Conservation (phyloP, 345 rosid species). For the Eucalyptus polyanthemos region DNA sequence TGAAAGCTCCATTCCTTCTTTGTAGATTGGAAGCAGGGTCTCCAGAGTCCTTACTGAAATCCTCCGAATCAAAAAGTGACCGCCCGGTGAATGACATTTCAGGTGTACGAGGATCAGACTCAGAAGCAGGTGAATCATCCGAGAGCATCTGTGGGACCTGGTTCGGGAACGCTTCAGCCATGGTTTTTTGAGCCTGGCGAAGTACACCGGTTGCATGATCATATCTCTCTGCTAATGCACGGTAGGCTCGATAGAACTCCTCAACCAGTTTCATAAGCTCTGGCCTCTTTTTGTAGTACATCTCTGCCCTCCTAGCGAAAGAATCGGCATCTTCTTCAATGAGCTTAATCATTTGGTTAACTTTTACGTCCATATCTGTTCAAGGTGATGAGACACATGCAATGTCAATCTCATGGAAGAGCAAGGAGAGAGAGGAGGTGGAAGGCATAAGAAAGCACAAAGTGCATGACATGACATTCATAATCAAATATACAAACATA, state of each 20-base stretch:
- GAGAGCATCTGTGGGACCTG: slow-evolving; percentile 53
- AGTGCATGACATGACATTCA: background rate
- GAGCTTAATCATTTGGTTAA: slow-evolving; percentile 93
- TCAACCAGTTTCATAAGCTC: slow-evolving; percentile 97
- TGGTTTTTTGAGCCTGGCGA: slow-evolving; percentile 85
- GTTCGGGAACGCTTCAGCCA: slow-evolving; percentile 93
- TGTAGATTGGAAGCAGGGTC: slow-evolving; percentile 25
- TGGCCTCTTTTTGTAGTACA: slow-evolving; percentile 97
- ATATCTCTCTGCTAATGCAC: slow-evolving; percentile 97
- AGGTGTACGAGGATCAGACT: slow-evolving; percentile 68
- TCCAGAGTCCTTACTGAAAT: slow-evolving; percentile 55
- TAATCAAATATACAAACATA: background rate
- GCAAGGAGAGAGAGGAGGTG: background rate
- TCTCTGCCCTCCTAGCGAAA: slow-evolving; percentile 98
- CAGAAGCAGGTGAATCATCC: slow-evolving; percentile 59
- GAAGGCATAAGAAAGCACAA: background rate
- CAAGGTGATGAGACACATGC: background rate
- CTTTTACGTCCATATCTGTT: slow-evolving; percentile 92
- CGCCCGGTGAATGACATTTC: slow-evolving; percentile 30
- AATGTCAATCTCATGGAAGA: background rate
- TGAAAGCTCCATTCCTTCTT: slow-evolving; percentile 53
- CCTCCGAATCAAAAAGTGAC: slow-evolving; percentile 40
- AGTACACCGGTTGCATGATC: slow-evolving; percentile 91
- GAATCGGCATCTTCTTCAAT: slow-evolving; percentile 99
- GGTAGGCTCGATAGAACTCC: slow-evolving; percentile 96